These are phyloP conservation scores for Balamuthia mandrillaris DNA, from an alignment of 208 protist species.

Conservation along the genomic window DNA sequence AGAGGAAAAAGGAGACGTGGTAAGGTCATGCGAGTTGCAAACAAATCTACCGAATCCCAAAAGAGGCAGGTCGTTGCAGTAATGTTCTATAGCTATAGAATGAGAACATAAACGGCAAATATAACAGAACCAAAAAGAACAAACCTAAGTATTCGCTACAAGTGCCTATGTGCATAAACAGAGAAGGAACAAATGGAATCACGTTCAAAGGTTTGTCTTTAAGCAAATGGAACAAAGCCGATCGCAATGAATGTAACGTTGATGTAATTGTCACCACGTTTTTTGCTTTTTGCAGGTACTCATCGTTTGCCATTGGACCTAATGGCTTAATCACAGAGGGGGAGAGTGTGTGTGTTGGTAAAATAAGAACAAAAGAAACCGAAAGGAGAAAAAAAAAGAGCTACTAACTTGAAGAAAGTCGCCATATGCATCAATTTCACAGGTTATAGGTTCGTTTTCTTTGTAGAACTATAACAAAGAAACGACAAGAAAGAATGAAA, in stretches of 20 bases:
- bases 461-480: conserved; percentile 18
- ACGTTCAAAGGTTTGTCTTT: conserved; percentile 34
- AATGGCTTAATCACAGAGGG: conserved; percentile 7
- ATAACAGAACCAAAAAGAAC: background rate
- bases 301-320: conserved; percentile 2
- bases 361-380: background rate
- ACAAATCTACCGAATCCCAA: background rate
- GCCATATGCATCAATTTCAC: conserved; percentile 53
- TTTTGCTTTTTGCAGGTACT: conserved; percentile 38
- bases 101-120: background rate
- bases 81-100: background rate
- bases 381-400: background rate
- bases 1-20: background rate
- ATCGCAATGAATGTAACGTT: background rate
- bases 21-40: background rate
- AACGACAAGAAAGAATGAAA: background rate
- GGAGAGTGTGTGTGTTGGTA: background rate
- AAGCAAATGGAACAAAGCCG: conserved; percentile 40
- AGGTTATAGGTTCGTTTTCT: background rate
- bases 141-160: conserved; percentile 47
- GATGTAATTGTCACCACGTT: conserved; percentile 3
- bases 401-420: conserved; percentile 47
- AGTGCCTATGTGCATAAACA: conserved; percentile 55
- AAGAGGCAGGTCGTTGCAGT: background rate
- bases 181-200: conserved; percentile 45